Evolutionary conservation across 495 filamentous ascomycete species (phyloP), one percentile per base, ranked within the genome.

Genomic region (Aspergillus sclerotioniger): DNA sequence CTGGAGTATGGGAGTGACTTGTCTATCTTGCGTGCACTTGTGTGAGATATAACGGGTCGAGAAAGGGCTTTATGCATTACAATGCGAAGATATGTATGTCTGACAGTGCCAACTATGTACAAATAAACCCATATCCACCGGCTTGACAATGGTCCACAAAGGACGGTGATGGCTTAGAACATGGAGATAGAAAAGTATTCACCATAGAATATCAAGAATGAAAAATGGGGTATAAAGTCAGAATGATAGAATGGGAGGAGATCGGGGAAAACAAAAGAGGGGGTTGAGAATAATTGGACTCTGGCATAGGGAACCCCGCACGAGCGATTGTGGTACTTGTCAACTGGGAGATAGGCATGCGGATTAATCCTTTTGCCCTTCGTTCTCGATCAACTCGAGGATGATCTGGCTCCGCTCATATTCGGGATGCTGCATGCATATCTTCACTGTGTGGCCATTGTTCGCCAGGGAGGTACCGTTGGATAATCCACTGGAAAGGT

Each of bases 401-500:
- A 98, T 87, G 60, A 98, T 83, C 76, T 96, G 91, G 58, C 82
- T 86, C 20, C 88, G 82, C 48, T 90, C 80, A 57, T 87, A 76
- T 71, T 95, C 89, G 1, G 94, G 94, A 74, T 98, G 93, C 64
- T 91, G 90, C 90, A 98, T 93, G 60, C 88, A 89, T 41, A 98
- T 83, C 81, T 98, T 98, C 53, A 98, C 86, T 2, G 87, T 96
- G 56, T 85, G 74, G 13, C 71, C 69, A 2, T 33, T 54, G 21
- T 41, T 55, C 1, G 61, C 67, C 7, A 63, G 43, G 3, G 67
- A 62, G 4, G 54, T 54, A 6, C 76, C 75, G 60, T 78, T 78
- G 0, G 62, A 62, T n/a, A 52, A 25, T 12, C 71, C 70, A 19
- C 67, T 67, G 8, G 61, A 59, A 5, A 71, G 57, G 20, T 67